phyloP scores from a whole-genome alignment of 768 basidiomycete genomes.

The Brasilioporus rufonigricans region DNA sequence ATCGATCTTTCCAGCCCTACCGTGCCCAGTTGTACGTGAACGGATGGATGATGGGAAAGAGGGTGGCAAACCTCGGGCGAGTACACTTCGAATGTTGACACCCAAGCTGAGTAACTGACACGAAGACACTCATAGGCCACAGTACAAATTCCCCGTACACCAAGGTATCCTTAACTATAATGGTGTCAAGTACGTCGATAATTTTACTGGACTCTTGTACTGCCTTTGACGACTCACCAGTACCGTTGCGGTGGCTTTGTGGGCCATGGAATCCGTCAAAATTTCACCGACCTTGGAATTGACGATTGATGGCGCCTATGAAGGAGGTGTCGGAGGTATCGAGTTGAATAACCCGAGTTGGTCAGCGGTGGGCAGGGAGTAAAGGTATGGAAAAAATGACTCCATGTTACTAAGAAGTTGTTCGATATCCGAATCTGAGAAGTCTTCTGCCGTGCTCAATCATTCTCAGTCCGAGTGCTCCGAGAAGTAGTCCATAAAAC shows the following conservation, averaged over 20 bases:
- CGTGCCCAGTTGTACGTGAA: slow-evolving; percentile 76
- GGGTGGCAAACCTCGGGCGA: slow-evolving; percentile 68
- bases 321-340: slow-evolving; percentile 65
- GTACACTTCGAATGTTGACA: slow-evolving; percentile 12
- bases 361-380: slow-evolving; percentile 34
- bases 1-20: slow-evolving; percentile 62
- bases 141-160: slow-evolving; percentile 79
- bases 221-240: slow-evolving; percentile 27
- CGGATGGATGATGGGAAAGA: slow-evolving; percentile 89
- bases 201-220: not conserved
- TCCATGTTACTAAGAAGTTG: not conserved
- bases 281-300: slow-evolving; percentile 55
- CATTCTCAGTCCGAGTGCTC: not conserved
- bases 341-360: slow-evolving; percentile 58
- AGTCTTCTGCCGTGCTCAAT: not conserved
- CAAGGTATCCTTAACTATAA: slow-evolving; percentile 75
- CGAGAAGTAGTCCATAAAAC: not conserved
- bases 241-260: slow-evolving; percentile 63
- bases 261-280: slow-evolving; percentile 55
- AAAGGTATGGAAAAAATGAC: not conserved
- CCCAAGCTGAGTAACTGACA: slow-evolving; percentile 1
- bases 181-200: slow-evolving; percentile 56
- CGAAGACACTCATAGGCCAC: slow-evolving; percentile 47
- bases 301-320: slow-evolving; percentile 52
- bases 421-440: not conserved